Evolutionary conservation across 345 rosid species (phyloP).

Genomic region (Brassica carinata): DNA sequence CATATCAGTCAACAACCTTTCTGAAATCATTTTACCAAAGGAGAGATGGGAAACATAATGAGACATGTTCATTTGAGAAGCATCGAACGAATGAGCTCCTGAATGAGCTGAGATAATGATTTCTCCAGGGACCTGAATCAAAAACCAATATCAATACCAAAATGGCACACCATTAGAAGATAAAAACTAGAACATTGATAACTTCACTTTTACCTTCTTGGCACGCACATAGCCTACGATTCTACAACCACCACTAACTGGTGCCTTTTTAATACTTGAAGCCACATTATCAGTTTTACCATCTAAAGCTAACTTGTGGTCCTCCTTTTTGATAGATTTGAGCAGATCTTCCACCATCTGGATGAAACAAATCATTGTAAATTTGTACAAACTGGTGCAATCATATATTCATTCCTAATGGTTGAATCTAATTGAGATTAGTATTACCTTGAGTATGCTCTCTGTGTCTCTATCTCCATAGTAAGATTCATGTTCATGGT

Average conservation of each 20-base stretch:
- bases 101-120: slow-evolving; percentile 87
- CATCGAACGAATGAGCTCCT: slow-evolving; percentile 88
- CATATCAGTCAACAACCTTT: slow-evolving; percentile 62
- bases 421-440: background rate
- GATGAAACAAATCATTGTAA: slow-evolving; percentile 19
- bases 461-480: slow-evolving; percentile 98
- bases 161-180: background rate
- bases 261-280: slow-evolving; percentile 55
- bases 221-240: slow-evolving; percentile 95
- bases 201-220: slow-evolving; percentile 72
- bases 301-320: slow-evolving; percentile 56
- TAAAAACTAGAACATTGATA: slow-evolving; percentile 7
- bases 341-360: slow-evolving; percentile 77
- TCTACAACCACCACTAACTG: slow-evolving; percentile 90
- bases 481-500: slow-evolving; percentile 92
- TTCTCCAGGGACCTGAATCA: slow-evolving; percentile 90
- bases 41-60: slow-evolving; percentile 84
- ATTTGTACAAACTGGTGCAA: background rate
- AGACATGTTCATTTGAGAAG: slow-evolving; percentile 91
- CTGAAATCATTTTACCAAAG: slow-evolving; percentile 71
- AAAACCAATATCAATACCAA: slow-evolving; percentile 5
- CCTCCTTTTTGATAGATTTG: slow-evolving; percentile 58
- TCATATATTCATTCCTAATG: background rate
- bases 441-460: slow-evolving; percentile 68
- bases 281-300: slow-evolving; percentile 36